Evolutionary conservation across 208 protist species (phyloP).

Genomic region (Leptomonas seymouri): DNA sequence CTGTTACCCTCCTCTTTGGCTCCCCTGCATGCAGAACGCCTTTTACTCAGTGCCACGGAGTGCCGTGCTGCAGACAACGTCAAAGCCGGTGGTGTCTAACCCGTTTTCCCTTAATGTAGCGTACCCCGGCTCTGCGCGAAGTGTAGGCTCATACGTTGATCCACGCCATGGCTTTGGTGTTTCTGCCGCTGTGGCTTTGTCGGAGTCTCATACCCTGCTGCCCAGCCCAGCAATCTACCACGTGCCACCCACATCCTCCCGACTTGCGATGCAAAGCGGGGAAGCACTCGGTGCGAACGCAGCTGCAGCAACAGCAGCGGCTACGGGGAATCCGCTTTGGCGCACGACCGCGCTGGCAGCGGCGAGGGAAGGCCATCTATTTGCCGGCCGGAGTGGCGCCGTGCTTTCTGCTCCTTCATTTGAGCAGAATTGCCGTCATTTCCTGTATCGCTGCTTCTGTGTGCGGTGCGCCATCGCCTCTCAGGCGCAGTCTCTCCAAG

Average conservation of each 20-base stretch:
- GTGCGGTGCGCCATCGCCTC: slow-evolving; percentile 67
- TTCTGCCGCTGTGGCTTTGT: neutral
- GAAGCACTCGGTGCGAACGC: too few relatives aligned
- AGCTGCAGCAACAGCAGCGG: too few relatives aligned
- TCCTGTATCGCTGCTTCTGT: slow-evolving; percentile 59
- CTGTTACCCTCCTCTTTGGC: slow-evolving; percentile 17
- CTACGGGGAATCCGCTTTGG: too few relatives aligned
- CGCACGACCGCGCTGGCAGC: neutral
- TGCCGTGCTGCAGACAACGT: slow-evolving; percentile 14
- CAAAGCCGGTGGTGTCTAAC: slow-evolving; percentile 11
- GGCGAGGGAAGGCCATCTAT: neutral
- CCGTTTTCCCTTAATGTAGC: slow-evolving; percentile 7
- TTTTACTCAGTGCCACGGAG: slow-evolving; percentile 17
- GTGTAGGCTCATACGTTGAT: too few relatives aligned
- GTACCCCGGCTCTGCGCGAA: neutral
- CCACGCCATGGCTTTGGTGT: too few relatives aligned
- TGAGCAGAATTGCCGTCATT: slow-evolving; percentile 21
- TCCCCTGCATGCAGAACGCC: slow-evolving; percentile 25
- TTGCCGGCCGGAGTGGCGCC: neutral
- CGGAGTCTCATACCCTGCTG: neutral
- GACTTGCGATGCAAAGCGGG: neutral
- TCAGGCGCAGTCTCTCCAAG: slow-evolving; percentile 54
- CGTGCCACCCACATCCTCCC: slow-evolving; percentile 7
- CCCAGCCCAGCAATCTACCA: slow-evolving; percentile 14
- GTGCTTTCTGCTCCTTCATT: neutral